Conservation (phyloP, 2,329 filamentous ascomycete species). For the Botrytis cinerea region DNA sequence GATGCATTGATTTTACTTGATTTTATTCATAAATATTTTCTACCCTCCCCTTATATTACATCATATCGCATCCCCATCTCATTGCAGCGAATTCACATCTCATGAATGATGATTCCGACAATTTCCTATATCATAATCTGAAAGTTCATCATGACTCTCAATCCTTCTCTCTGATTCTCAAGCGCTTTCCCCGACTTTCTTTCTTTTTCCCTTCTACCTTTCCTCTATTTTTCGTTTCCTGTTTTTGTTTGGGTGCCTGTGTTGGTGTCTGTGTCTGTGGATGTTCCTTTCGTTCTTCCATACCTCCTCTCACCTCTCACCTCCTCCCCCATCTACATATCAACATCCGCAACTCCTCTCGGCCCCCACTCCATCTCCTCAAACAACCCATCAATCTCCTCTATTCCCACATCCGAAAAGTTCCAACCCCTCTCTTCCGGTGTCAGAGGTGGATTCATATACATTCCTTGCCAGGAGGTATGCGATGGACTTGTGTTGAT, state of each 20-base stretch:
- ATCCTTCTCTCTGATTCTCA: not conserved
- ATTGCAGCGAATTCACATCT: not conserved
- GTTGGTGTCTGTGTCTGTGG: no score
- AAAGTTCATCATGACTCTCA: not conserved
- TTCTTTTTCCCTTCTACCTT: not conserved
- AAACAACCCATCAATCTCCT: not conserved
- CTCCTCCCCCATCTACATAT: no score
- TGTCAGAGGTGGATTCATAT: not conserved
- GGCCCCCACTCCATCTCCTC: not conserved
- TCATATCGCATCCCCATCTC: not conserved
- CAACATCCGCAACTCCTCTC: no score
- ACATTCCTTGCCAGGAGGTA: not conserved
- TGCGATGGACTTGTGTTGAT: not conserved
- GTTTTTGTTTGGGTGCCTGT: no score
- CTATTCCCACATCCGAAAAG: not conserved
- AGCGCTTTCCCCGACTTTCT: not conserved
- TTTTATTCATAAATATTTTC: not conserved
- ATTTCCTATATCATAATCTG: no score
- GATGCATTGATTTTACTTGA: not conserved
- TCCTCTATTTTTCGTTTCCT: not conserved
- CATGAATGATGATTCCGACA: not conserved
- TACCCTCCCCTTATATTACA: no score
- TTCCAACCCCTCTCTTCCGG: not conserved
- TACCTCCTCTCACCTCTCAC: no score
- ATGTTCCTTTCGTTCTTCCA: no score